Percentiles rank a stretch among this genome's conserved stretches.
Evolutionary conservation across 495 filamentous ascomycete genomes (phyloP).

Genomic region (Podospora didyma): DNA sequence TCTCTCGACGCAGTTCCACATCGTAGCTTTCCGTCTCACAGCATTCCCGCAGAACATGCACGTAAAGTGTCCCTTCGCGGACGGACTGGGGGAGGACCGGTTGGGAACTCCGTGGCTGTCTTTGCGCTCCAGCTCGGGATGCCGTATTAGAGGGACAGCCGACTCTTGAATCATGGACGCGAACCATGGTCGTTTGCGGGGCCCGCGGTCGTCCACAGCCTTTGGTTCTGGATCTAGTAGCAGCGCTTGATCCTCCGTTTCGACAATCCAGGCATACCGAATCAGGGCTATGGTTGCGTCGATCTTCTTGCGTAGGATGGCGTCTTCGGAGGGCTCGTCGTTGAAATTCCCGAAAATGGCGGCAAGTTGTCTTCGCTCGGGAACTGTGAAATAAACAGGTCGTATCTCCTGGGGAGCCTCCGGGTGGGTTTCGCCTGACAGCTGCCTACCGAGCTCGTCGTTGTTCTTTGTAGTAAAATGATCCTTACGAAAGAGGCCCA

Average conservation of each 20-base stretch:
- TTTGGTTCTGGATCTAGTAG: not conserved
- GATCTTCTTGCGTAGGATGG: not conserved
- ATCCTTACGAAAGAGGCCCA: not conserved
- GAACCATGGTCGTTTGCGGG: not conserved
- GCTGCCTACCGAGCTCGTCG: slow-evolving; percentile 7
- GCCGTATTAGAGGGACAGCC: not conserved
- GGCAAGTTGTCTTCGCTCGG: not conserved
- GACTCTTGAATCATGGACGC: not conserved
- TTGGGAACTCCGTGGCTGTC: not conserved
- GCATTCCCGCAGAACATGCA: not conserved
- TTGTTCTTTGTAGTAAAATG: slow-evolving; percentile 3
- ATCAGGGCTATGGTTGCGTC: not conserved
- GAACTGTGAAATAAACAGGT: not conserved
- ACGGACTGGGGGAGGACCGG: not conserved
- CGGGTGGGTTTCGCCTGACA: not conserved
- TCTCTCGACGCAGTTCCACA: not conserved
- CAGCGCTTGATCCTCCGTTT: not conserved
- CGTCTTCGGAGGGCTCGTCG: not conserved
- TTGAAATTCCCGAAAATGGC: not conserved
- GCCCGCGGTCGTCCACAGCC: not conserved
- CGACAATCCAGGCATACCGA: not conserved
- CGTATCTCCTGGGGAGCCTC: not conserved
- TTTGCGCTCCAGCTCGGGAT: not conserved
- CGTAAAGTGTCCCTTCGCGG: not conserved
- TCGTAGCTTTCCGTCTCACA: not conserved